These are phyloP conservation scores for Spergularia azorica DNA, from an alignment of 179 eudicot species.

Conservation along the genomic window DNA sequence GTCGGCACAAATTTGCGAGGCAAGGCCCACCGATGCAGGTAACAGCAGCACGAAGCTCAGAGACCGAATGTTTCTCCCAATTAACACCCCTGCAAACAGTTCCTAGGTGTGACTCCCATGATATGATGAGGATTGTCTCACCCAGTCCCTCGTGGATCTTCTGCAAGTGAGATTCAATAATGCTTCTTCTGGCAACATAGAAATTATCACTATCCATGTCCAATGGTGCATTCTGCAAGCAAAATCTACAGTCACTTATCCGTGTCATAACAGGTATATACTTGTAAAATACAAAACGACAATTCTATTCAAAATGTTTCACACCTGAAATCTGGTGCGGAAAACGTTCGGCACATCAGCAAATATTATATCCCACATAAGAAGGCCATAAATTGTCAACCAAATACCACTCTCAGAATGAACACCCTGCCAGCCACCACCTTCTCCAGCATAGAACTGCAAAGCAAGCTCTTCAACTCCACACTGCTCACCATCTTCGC, in stretches of 20 bases:
- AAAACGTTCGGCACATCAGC: constrained; percentile 86
- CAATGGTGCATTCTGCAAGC: constrained; percentile 80
- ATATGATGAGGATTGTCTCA: constrained; percentile 71
- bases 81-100: constrained; percentile 85
- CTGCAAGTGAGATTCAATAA: constrained; percentile 63
- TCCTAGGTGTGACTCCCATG: constrained; percentile 77
- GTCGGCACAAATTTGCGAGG: constrained; percentile 71
- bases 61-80: constrained; percentile 74
- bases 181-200: constrained; percentile 52
- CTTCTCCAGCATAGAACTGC: constrained; percentile 91
- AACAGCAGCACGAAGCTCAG: constrained; percentile 86
- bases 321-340: constrained; percentile 83
- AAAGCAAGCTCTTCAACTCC: constrained; percentile 93
- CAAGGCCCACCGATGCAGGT: constrained; percentile 82
- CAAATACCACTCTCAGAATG: constrained; percentile 96
- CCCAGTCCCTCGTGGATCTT: constrained; percentile 75
- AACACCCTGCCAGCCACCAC: constrained; percentile 93
- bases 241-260: not conserved
- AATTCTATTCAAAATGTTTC: not conserved
- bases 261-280: not conserved
- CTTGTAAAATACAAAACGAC: not conserved
- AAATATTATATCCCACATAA: constrained; percentile 93
- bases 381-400: constrained; percentile 88
- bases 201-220: constrained; percentile 78
- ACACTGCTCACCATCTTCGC: constrained; percentile 90